Base-by-base conservation (phyloP, 2,329 filamentous ascomycete species). In the Bertia moriformis region DNA sequence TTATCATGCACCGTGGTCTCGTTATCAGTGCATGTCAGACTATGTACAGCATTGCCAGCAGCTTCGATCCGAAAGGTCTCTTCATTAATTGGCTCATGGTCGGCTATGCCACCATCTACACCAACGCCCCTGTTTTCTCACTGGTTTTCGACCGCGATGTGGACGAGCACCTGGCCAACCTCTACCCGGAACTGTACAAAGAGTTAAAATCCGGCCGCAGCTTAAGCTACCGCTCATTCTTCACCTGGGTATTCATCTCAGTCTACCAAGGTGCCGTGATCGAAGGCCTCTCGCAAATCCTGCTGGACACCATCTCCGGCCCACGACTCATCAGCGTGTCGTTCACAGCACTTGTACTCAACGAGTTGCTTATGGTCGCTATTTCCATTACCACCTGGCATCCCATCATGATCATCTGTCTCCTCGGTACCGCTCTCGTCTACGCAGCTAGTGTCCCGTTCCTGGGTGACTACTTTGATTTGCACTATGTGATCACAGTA, bases 311-410 rank as follows among this genome's bases (percentile, higher is more conserved):
- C 2, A 77, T 85, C 46, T 12, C 32, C 10, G 32, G 77, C 1
- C 66, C 70, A 12, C 67, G 65, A 43, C 93, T 98, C 79, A 84
- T 96, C 40, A 77, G 83, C 18, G 84, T 98, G 36, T 87, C 80
- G 42, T 98, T 94, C 55, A 93, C 89, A 0, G 86, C 87, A 1
- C 73, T 98, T 2, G 78, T 98, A 4, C 65, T 96, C 44, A 98
- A 96, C 57, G 91, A 98, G 56, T 71, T 98, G 43, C 73, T 93
- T 49, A 98, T 98, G 93, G 91, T 96, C 2, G 89, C 88, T 3
- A 85, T 93, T 42, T 84, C 94, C 55, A 84, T 98, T 49, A 94
- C 86, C 3, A 98, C 91, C 0, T 98, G 91, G 91, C 91, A 96
- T 58, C 82, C 82, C 29, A 69, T 89, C 44, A 96, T 96, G 88